Base-by-base conservation (phyloP, 2,329 filamentous ascomycete species). In the Exophiala xenobiotica region DNA sequence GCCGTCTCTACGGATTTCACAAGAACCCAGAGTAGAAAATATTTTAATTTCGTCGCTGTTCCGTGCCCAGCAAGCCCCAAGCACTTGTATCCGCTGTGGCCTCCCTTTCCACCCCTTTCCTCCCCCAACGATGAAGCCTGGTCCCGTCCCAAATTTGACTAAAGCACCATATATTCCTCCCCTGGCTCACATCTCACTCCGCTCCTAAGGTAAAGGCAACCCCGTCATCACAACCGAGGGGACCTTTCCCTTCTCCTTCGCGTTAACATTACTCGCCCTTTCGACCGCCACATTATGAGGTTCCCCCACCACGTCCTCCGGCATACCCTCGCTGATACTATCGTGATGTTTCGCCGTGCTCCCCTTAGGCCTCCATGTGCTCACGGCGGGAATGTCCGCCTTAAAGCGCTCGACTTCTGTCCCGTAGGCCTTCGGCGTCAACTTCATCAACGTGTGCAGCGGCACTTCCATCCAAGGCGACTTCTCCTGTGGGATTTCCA, bases 401-500 rank as follows among this genome's bases (percentile, higher is more conserved):
- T 88, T 86, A 65, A 90, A 88, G 38, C 90, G 81, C 69, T 93
- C 82, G 67, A 97, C 90, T 53, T 95, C 85, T 1, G 93, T 99
- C 42, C 88, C 88, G 68, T 99, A 99, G 6, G 93, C 93, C 55
- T 89, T 84, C 2, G 93, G 93, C 4, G 93, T 97, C 45, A 99
- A 79, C 74, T 96, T 96, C 74, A 99, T 97, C 41, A 99, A 78
- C 6, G 90, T 96, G 70, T 99, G 93, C 55, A 99, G 78, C 5
- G 93, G 93, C 6, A 99, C 93, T 65, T 96, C 92, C 88, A 97
- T 96, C 93, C 93, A 99, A 0, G 93, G 93, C 61, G 88, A 93
- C 71, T 89, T 82, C 63, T 91, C 85, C 70, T 97, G 93, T 48
- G 90, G 86, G 64, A 93, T 90, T 65, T 97, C 95, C 87, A 96